Conservation (phyloP, 371 early-diverging fungal species). For the Phascolomyces articulosus region DNA sequence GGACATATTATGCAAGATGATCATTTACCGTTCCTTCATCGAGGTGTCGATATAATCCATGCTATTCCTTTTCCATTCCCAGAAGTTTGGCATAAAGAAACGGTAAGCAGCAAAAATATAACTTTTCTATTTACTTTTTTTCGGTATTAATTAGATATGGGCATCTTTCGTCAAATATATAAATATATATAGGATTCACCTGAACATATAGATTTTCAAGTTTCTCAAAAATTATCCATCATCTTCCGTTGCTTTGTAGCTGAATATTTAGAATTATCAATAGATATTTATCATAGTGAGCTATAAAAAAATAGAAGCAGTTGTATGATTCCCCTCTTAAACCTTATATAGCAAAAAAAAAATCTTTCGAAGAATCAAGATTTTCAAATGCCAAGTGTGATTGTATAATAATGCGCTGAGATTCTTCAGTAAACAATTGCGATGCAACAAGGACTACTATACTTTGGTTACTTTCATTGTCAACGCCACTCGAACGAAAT, state of each 20-base stretch:
- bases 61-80: slow-evolving; percentile 93
- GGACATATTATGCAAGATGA: slow-evolving; percentile 81
- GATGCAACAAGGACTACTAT: too few species aligned
- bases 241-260: slow-evolving; percentile 56
- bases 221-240: slow-evolving; percentile 45
- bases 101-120: slow-evolving; percentile 35
- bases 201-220: slow-evolving; percentile 40
- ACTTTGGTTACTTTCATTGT: too few species aligned
- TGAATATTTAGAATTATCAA: slow-evolving; percentile 56
- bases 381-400: too few species aligned
- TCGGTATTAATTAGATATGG: too few species aligned
- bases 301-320: slow-evolving; percentile 1
- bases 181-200: slow-evolving; percentile 22
- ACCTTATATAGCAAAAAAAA: too few species aligned
- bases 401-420: too few species aligned
- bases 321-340: too few species aligned
- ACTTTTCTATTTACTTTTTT: too few species aligned
- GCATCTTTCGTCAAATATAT: too few species aligned
- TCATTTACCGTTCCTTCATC: slow-evolving; percentile 85
- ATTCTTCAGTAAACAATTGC: too few species aligned
- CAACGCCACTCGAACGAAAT: too few species aligned
- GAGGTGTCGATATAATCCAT: slow-evolving; percentile 88
- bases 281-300: slow-evolving; percentile 12
- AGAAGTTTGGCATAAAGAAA: slow-evolving; percentile 82
- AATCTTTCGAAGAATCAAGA: too few species aligned